Percentiles rank a stretch among this genome's conserved stretches.
These are phyloP conservation scores for Zychaea mexicana DNA, from an alignment of 371 early-diverging fungal genomes.

Conservation along the genomic window DNA sequence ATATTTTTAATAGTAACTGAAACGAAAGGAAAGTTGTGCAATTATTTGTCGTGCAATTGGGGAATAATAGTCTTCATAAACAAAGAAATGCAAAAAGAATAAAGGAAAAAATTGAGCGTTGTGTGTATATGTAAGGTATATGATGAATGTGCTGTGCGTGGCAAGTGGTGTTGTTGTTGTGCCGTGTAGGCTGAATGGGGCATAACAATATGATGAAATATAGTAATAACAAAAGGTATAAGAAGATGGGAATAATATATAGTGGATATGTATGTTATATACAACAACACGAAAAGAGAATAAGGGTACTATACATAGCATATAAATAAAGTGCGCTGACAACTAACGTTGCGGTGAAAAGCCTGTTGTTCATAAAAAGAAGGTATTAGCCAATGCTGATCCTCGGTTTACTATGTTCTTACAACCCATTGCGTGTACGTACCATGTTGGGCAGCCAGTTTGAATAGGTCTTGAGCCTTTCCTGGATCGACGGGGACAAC, in stretches of 20 bases:
- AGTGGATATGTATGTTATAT: background rate
- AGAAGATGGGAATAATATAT: background rate
- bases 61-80: no score
- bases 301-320: conserved; percentile 7
- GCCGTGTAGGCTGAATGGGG: no score
- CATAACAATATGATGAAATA: background rate
- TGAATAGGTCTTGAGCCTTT: conserved; percentile 10
- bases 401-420: background rate
- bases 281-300: background rate
- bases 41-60: background rate
- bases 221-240: background rate
- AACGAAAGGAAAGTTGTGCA: background rate
- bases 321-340: background rate
- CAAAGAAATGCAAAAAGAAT: background rate
- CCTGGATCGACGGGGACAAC: conserved; percentile 9
- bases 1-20: background rate
- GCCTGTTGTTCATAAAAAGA: background rate
- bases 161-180: no score
- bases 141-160: no score
- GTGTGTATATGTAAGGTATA: no score
- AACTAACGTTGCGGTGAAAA: background rate
- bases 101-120: no score
- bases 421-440: background rate
- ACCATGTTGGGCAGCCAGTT: conserved; percentile 19
- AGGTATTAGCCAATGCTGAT: background rate